phyloP scores from a whole-genome alignment of 495 filamentous ascomycete species.

The Opeltia flavorubescens region DNA sequence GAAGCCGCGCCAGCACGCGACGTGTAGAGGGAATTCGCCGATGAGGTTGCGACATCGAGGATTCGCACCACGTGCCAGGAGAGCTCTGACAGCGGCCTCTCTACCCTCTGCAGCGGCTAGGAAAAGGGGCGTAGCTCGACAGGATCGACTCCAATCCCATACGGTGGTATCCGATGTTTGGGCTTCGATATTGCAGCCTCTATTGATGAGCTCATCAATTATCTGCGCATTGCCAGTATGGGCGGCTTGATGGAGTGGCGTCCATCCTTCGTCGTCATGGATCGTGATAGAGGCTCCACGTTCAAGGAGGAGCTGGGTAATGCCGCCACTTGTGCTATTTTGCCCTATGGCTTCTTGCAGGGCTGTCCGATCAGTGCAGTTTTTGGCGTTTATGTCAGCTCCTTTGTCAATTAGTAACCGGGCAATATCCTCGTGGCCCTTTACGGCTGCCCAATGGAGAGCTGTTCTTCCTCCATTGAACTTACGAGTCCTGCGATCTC shows the following conservation, averaged over 20 bases:
- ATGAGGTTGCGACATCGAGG: constrained; percentile 1
- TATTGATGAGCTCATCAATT: constrained; percentile 6
- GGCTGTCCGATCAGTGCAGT: background rate
- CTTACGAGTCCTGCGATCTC: constrained; percentile 2
- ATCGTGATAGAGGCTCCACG: background rate
- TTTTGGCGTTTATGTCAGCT: constrained; percentile 3
- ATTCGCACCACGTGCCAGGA: background rate
- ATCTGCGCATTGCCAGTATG: background rate
- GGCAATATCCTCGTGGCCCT: constrained; percentile 6
- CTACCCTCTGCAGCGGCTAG: background rate
- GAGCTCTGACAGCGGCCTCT: background rate
- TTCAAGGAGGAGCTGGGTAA: background rate
- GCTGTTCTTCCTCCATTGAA: constrained; percentile 6
- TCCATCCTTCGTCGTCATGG: constrained; percentile 7
- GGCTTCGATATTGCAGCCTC: constrained; percentile 9
- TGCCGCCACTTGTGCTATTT: background rate
- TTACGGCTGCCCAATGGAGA: constrained; percentile 8
- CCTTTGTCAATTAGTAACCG: constrained; percentile 6
- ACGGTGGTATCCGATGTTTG: background rate
- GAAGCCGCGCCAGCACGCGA: constrained; percentile 1
- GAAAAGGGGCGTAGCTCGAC: constrained; percentile 1
- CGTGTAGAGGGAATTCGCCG: constrained; percentile 2
- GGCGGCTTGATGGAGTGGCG: constrained; percentile 3
- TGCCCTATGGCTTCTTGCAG: constrained; percentile 2
- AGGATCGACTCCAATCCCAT: background rate